Conservation (phyloP, 2,329 filamentous ascomycete genomes). For the Xylariaceae sp. region DNA sequence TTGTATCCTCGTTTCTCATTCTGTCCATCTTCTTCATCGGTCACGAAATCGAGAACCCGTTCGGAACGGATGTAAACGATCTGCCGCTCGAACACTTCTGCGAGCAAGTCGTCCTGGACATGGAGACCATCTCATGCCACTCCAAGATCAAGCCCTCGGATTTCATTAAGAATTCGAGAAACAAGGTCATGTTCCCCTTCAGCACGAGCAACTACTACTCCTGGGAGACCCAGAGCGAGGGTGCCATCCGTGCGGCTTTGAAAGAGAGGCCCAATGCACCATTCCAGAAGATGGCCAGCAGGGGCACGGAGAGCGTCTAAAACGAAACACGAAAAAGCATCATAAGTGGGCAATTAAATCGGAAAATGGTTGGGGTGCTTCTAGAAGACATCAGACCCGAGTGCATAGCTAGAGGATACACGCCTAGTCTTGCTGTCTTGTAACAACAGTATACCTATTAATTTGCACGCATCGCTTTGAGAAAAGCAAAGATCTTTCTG, state of each 20-base stretch:
- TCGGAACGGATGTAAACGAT: constrained; percentile 81
- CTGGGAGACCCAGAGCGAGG: constrained; percentile 31
- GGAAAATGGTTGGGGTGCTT: no score
- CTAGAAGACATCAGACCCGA: no score
- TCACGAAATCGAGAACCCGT: constrained; percentile 81
- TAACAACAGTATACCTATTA: no score
- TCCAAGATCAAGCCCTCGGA: constrained; percentile 49
- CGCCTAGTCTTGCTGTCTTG: no score
- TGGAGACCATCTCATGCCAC: constrained; percentile 68
- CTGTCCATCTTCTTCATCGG: constrained; percentile 73
- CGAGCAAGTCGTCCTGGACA: constrained; percentile 68
- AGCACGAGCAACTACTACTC: constrained; percentile 27
- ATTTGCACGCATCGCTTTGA: no score
- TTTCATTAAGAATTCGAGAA: constrained; percentile 46
- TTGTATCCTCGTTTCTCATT: constrained; percentile 77
- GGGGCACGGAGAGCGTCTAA: constrained; percentile 8
- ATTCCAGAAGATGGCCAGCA: constrained; percentile 1
- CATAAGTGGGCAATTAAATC: no score
- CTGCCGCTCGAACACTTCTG: constrained; percentile 75
- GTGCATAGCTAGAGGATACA: no score
- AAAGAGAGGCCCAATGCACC: constrained; percentile 25
- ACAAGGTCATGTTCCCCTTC: constrained; percentile 52
- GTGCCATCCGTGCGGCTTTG: constrained; percentile 26
- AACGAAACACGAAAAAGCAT: no score
- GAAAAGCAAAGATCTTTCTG: no score